Conservation (phyloP, 2,329 filamentous ascomycete species). For the Nemania diffusa region DNA sequence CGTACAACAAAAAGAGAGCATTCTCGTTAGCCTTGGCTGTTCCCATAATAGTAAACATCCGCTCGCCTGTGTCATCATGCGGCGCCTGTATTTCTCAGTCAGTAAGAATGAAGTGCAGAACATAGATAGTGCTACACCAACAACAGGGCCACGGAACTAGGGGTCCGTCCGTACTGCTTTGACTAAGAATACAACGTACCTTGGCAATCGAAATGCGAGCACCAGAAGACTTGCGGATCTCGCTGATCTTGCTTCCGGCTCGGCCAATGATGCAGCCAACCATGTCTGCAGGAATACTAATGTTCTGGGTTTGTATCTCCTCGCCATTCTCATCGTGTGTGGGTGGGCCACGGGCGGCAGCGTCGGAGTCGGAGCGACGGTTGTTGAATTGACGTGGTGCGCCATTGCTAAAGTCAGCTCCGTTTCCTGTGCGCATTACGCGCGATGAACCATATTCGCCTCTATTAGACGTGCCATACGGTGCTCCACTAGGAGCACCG, state of each 20-base stretch:
- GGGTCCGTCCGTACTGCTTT: background rate
- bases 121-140: background rate
- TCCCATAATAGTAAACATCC: constrained; percentile 99
- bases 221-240: constrained; percentile 96
- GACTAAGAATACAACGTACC: constrained; percentile 55
- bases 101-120: constrained; percentile 1
- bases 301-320: constrained; percentile 98
- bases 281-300: constrained; percentile 99
- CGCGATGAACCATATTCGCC: constrained; percentile 72
- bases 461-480: constrained; percentile 58
- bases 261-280: constrained; percentile 99
- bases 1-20: constrained; percentile 94
- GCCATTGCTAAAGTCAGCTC: constrained; percentile 94
- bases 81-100: constrained; percentile 67
- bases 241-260: constrained; percentile 95
- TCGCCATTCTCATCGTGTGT: constrained; percentile 96
- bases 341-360: constrained; percentile 80
- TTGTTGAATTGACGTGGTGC: constrained; percentile 74
- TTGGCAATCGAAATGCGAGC: constrained; percentile 98
- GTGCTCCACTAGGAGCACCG: constrained; percentile 55
- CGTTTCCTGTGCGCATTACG: constrained; percentile 95
- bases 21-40: constrained; percentile 94
- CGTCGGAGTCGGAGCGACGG: constrained; percentile 86
- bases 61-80: constrained; percentile 96
- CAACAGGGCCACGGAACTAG: background rate